Base-by-base conservation (phyloP, 805 yeast species). In the Starmerella cellae region DNA sequence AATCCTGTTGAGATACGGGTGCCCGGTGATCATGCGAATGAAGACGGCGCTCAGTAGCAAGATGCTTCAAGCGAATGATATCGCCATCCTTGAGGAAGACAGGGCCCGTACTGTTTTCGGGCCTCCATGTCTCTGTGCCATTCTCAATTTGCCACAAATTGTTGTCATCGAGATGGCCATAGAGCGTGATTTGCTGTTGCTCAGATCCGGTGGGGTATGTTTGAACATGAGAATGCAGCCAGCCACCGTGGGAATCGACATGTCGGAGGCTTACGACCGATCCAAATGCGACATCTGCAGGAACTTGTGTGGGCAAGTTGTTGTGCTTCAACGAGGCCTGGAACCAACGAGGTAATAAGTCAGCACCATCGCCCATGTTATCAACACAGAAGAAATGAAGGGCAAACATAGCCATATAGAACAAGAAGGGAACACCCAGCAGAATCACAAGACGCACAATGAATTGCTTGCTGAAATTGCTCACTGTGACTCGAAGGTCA, bases 1-100 rank as follows among this genome's bases (percentile, higher is more conserved):
- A 87, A 43, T 91, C 97, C 55, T 83, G 91, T 56, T 83, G 94
- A 9, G 88, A 73, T 22, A 85, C 73, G 9, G 95, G 95, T 3
- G 97, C 95, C 46, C 87, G 74, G 39, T 71, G 65, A 47, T 82
- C 81, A 49, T 70, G 75, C 19, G 84, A 80, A 49, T 77, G 77
- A 40, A 91, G 61, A 36, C 81, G 73, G 48, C 75, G 74, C 14
- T 77, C 73, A 1, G 96, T 80, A 2, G 53, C 47, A 44, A 68
- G 67, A 59, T 91, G 97, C 64, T 73, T 74, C n/a, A 91, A 58
- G 45, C 79, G 68, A 18, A 88, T 63, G 13, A 66, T 57, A 43
- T 70, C 75, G 17, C 79, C 78, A 49, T 75, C 73, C 41, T 67
- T 59, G 32, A 79, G 64, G 46, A 61, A 64, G 16, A 72, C 58